Conservation (phyloP, 352 stramenopile species). For the Phytophthora tubulina region DNA sequence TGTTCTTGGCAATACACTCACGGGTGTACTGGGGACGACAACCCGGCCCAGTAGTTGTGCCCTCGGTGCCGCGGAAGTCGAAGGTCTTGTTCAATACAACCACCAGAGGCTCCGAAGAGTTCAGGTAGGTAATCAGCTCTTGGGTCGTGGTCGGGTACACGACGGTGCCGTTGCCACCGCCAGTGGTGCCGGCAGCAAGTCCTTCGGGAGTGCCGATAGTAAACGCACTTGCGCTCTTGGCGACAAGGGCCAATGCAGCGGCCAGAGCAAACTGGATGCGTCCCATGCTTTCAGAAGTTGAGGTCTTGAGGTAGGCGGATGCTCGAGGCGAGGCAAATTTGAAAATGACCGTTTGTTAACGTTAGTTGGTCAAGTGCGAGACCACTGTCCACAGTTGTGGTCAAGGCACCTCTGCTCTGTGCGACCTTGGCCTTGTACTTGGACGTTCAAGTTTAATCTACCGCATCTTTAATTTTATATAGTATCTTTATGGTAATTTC, state of each 20-base stretch:
- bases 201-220: conserved; percentile 34
- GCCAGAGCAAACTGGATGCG: conserved; percentile 15
- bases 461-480: background rate
- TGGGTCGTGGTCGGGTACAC: conserved; percentile 43
- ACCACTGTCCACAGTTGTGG: background rate
- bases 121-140: conserved; percentile 45
- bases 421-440: no score
- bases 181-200: conserved; percentile 39
- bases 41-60: conserved; percentile 44
- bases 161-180: conserved; percentile 38
- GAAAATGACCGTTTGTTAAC: conserved; percentile 23
- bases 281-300: conserved; percentile 7
- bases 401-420: no score
- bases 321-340: conserved; percentile 26
- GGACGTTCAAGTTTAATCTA: no score
- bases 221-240: conserved; percentile 22
- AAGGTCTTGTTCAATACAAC: conserved; percentile 52
- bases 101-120: conserved; percentile 28
- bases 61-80: conserved; percentile 49
- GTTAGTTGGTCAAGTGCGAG: background rate
- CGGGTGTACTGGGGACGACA: conserved; percentile 42
- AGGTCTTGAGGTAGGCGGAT: background rate
- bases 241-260: conserved; percentile 9
- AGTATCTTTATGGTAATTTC: no score
- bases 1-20: conserved; percentile 52